These are phyloP conservation scores for Dicorynia guianensis DNA, from an alignment of 306 rosid genomes.

Conservation along the genomic window DNA sequence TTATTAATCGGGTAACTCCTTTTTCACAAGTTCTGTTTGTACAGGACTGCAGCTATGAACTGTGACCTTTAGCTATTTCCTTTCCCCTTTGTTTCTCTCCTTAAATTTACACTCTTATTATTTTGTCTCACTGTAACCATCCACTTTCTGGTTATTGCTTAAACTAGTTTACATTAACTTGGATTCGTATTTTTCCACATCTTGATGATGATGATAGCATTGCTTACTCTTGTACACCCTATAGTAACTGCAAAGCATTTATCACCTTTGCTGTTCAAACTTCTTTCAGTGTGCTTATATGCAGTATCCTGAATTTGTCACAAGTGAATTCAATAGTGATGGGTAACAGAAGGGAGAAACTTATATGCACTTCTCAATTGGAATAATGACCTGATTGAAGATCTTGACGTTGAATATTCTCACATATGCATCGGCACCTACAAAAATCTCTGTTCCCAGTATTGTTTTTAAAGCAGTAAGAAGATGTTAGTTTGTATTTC, in stretches of 20 bases:
- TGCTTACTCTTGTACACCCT: too few relatives aligned
- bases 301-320: neutral
- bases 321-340: conserved; percentile 2
- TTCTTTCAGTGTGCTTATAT: neutral
- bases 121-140: neutral
- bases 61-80: conserved; percentile 21
- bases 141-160: neutral
- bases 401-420: too few relatives aligned
- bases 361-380: conserved; percentile 11
- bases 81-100: conserved; percentile 20
- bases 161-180: conserved; percentile 6
- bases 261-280: too few relatives aligned
- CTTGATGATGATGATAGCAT: neutral
- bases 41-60: neutral
- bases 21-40: neutral
- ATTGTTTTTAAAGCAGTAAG: too few relatives aligned
- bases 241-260: too few relatives aligned
- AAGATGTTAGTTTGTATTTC: too few relatives aligned
- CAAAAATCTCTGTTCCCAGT: too few relatives aligned
- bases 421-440: too few relatives aligned
- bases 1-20: neutral
- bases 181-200: neutral
- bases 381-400: neutral
- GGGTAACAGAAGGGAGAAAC: conserved; percentile 22
- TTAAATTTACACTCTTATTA: neutral